phyloP scores from a whole-genome alignment of 306 rosid genomes.

The Betula pendula region DNA sequence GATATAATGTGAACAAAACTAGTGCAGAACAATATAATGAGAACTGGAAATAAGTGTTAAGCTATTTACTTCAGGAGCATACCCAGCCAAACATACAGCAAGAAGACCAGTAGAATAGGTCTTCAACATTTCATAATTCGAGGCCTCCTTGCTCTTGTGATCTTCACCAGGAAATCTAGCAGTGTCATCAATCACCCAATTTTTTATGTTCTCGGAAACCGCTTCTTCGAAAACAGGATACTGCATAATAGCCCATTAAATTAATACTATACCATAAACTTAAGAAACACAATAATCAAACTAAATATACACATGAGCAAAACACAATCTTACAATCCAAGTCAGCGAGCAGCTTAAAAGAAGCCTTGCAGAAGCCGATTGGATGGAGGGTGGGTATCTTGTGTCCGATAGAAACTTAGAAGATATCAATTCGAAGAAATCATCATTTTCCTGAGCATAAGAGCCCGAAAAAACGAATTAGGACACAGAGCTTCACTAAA shows the following conservation, averaged over 20 bases:
- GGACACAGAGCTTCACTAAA: neutral
- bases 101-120: constrained; percentile 92
- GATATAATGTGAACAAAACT: constrained; percentile 8
- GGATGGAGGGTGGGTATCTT: constrained; percentile 60
- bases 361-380: constrained; percentile 82
- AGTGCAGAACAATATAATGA: neutral
- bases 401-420: constrained; percentile 70
- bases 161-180: constrained; percentile 47
- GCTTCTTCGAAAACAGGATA: constrained; percentile 89
- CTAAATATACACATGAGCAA: neutral
- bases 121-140: constrained; percentile 82
- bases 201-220: constrained; percentile 68
- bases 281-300: neutral
- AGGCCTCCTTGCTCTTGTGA: constrained; percentile 63
- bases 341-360: constrained; percentile 76
- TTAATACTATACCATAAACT: constrained; percentile 2
- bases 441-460: constrained; percentile 76
- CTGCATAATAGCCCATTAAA: constrained; percentile 50
- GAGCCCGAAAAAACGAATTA: constrained; percentile 4
- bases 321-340: constrained; percentile 63
- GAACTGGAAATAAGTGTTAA: neutral
- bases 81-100: constrained; percentile 80
- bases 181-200: constrained; percentile 78
- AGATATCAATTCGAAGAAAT: constrained; percentile 90
- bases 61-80: constrained; percentile 27